Percentiles rank a stretch among this genome's conserved stretches.
phyloP scores from a whole-genome alignment of 805 yeast species.

The Kodamaea sagamina region DNA sequence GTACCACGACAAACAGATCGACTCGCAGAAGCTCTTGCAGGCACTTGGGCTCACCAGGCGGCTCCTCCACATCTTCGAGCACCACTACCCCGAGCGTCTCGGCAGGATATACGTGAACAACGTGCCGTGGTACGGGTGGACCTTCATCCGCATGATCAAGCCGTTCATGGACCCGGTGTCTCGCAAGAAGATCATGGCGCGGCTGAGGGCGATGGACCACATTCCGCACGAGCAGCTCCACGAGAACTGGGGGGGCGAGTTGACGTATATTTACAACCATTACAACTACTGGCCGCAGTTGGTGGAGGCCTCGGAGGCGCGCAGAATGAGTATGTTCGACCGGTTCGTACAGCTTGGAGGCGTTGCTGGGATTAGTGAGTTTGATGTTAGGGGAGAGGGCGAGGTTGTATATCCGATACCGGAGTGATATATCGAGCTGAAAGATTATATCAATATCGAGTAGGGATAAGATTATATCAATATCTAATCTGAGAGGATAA shows the following conservation, averaged over 20 bases:
- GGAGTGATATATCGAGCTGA: no score
- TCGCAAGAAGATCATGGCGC: slow-evolving; percentile 56
- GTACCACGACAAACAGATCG: slow-evolving; percentile 37
- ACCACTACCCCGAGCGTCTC: slow-evolving; percentile 59
- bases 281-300: slow-evolving; percentile 55
- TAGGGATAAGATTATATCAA: no score
- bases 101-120: slow-evolving; percentile 55
- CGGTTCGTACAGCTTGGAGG: slow-evolving; percentile 49
- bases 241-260: slow-evolving; percentile 48
- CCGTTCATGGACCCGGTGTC: slow-evolving; percentile 62
- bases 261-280: slow-evolving; percentile 53
- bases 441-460: no score
- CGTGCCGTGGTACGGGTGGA: slow-evolving; percentile 59
- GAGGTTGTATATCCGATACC: background rate
- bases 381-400: slow-evolving; percentile 28
- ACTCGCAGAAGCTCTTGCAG: slow-evolving; percentile 43
- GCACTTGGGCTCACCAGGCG: slow-evolving; percentile 49
- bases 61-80: slow-evolving; percentile 65
- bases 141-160: slow-evolving; percentile 55
- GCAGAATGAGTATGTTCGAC: slow-evolving; percentile 32
- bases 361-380: slow-evolving; percentile 55
- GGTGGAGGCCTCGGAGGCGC: slow-evolving; percentile 42
- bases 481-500: no score
- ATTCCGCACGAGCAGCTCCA: slow-evolving; percentile 55
- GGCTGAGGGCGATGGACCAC: slow-evolving; percentile 55